phyloP scores from a whole-genome alignment of 2,329 filamentous ascomycete species.

The Emmonsiellopsis sp. region DNA sequence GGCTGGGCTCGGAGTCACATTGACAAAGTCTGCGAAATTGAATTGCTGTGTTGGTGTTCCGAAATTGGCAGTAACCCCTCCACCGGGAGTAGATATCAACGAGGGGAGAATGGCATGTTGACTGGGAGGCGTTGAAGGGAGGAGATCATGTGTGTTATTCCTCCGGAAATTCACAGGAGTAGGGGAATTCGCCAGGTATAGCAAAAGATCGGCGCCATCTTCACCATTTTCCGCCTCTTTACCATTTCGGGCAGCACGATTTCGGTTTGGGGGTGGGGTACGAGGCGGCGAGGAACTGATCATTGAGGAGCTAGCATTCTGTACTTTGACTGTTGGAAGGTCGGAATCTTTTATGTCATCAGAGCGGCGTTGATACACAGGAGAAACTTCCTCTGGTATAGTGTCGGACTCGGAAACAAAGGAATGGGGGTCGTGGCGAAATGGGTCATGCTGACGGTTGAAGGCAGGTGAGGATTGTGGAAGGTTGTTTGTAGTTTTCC shows the following conservation, averaged over 20 bases:
- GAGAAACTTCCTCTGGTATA: conserved; percentile 41
- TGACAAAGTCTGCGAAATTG: conserved; percentile 95
- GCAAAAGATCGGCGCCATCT: conserved; percentile 70
- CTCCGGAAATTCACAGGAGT: conserved; percentile 61
- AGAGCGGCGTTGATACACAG: conserved; percentile 35
- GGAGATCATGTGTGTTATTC: conserved; percentile 42
- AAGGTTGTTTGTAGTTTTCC: conserved; percentile 69
- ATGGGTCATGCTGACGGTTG: conserved; percentile 63
- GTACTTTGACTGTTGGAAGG: conserved; percentile 49
- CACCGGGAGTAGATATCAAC: conserved; percentile 50
- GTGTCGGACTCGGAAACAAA: conserved; percentile 67
- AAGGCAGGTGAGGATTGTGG: conserved; percentile 83
- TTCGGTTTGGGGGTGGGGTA: conserved; percentile 61
- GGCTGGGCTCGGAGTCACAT: conserved; percentile 91
- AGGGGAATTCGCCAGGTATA: conserved; percentile 85
- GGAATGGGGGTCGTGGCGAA: conserved; percentile 61
- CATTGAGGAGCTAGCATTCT: conserved; percentile 39
- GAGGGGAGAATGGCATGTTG: conserved; percentile 46
- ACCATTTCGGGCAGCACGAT: conserved; percentile 41
- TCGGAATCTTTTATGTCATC: conserved; percentile 79
- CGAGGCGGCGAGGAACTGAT: conserved; percentile 72
- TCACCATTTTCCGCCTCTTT: conserved; percentile 50
- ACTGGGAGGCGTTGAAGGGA: conserved; percentile 67
- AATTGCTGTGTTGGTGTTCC: conserved; percentile 77
- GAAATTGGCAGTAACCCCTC: conserved; percentile 64